Conservation (phyloP, 306 rosid species). For the Carpinus fangiana region DNA sequence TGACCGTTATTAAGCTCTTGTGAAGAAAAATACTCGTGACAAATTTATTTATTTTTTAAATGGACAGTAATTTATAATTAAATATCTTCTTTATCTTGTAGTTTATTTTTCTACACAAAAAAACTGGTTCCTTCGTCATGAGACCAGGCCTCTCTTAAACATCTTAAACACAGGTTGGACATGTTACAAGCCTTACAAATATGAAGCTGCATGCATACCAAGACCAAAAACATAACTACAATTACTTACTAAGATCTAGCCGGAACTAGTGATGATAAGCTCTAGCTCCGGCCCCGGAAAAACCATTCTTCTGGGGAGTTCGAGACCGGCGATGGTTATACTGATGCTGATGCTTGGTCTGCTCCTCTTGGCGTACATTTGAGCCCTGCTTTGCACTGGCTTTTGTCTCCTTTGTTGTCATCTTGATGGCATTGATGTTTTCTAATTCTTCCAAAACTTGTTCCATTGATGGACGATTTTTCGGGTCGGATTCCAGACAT, state of each 20-base stretch:
- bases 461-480: constrained; percentile 66
- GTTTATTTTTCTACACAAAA: not conserved
- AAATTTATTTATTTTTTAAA: too few relatives aligned
- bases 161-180: not conserved
- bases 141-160: not conserved
- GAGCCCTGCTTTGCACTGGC: not conserved
- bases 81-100: too few relatives aligned
- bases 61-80: too few relatives aligned
- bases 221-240: not conserved
- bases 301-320: not conserved
- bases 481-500: constrained; percentile 62
- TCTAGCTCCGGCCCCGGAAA: not conserved
- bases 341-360: not conserved
- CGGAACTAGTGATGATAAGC: not conserved
- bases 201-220: not conserved
- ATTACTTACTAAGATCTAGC: not conserved
- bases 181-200: not conserved
- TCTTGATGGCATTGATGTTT: constrained; percentile 25
- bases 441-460: constrained; percentile 45
- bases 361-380: not conserved
- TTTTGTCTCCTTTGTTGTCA: constrained; percentile 39
- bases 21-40: too few relatives aligned
- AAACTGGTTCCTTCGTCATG: not conserved
- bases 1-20: too few relatives aligned
- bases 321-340: constrained; percentile 10